Percentiles rank a stretch among this genome's conserved stretches.
These are phyloP conservation scores for Boletus sp. DNA, from an alignment of 768 basidiomycete species.

Conservation along the genomic window DNA sequence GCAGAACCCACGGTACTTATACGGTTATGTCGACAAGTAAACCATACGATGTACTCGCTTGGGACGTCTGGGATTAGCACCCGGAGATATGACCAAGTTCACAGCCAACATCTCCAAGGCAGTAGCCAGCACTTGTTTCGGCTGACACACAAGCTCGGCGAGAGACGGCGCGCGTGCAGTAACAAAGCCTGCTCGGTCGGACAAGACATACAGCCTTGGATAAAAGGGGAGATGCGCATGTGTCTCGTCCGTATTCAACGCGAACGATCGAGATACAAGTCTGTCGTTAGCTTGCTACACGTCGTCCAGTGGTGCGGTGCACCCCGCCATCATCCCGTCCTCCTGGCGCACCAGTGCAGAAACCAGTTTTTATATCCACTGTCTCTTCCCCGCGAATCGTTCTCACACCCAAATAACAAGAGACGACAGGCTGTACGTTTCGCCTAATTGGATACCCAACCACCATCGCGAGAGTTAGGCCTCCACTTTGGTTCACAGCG, in stretches of 20 bases:
- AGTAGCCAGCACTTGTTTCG: neutral
- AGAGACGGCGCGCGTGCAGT: neutral
- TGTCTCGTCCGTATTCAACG: neutral
- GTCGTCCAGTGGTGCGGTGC: constrained; percentile 3
- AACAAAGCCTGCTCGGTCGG: neutral
- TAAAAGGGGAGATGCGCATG: neutral
- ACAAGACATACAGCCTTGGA: neutral
- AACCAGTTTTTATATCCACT: neutral
- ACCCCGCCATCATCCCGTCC: constrained; percentile 4
- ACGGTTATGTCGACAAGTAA: neutral
- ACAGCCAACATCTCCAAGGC: neutral
- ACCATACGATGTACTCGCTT: neutral
- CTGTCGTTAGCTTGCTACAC: neutral
- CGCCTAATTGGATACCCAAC: constrained; percentile 1
- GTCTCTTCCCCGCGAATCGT: constrained; percentile 1
- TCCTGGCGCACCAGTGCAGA: constrained; percentile 16
- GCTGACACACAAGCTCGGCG: constrained; percentile 1
- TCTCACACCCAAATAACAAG: neutral
- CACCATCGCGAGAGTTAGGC: constrained; percentile 1
- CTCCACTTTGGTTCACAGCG: neutral
- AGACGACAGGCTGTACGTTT: neutral
- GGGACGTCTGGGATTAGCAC: neutral
- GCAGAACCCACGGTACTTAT: neutral
- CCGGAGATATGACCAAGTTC: neutral
- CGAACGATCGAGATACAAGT: neutral